These are phyloP conservation scores for Tuber calosporum DNA, from an alignment of 495 filamentous ascomycete genomes.

Conservation along the genomic window DNA sequence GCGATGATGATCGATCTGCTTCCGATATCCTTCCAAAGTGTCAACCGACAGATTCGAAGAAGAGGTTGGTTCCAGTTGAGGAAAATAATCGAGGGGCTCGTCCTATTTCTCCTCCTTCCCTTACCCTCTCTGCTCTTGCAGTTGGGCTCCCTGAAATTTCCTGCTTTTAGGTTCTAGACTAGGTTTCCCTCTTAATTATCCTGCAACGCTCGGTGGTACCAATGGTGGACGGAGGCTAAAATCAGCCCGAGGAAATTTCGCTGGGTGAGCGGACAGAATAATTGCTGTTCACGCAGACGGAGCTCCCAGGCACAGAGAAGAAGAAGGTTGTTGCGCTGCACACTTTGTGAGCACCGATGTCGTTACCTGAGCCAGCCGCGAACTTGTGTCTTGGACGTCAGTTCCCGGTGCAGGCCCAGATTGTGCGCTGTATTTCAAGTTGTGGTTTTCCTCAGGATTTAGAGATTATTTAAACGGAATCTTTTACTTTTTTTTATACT, in stretches of 20 bases:
- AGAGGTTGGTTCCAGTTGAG: conserved; percentile 1
- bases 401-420: conserved; percentile 22
- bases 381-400: conserved; percentile 14
- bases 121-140: conserved; percentile 18
- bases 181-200: conserved; percentile 26
- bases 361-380: conserved; percentile 11
- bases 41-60: background rate
- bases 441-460: conserved; percentile 12
- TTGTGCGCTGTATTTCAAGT: conserved; percentile 12
- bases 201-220: conserved; percentile 23
- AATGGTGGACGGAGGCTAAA: conserved; percentile 29
- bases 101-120: conserved; percentile 11
- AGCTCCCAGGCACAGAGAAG: conserved; percentile 17
- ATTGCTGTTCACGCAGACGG: conserved; percentile 14
- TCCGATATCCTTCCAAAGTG: background rate
- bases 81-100: conserved; percentile 12
- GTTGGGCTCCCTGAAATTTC: conserved; percentile 24
- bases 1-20: conserved; percentile 10
- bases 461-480: conserved; percentile 12
- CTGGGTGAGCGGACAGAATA: conserved; percentile 20
- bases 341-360: conserved; percentile 14
- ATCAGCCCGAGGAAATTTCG: conserved; percentile 16
- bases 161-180: conserved; percentile 21
- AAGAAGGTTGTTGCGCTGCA: conserved; percentile 32
- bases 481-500: conserved; percentile 10